Evolutionary conservation across 345 rosid species (phyloP).

Genomic region (Euphorbia peplus): DNA sequence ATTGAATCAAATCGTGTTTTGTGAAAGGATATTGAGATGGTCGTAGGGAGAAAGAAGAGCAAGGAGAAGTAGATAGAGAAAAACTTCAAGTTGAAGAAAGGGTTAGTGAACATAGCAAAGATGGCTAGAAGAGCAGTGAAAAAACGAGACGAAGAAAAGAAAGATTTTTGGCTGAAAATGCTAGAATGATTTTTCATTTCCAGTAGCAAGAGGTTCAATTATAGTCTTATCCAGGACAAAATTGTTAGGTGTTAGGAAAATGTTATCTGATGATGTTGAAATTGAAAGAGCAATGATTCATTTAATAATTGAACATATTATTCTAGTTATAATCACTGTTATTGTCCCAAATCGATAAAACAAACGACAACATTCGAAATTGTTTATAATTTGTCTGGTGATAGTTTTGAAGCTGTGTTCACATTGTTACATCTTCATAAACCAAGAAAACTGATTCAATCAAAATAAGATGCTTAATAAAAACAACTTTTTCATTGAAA

Average conservation of each 20-base stretch:
- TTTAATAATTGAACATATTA: too few relatives aligned
- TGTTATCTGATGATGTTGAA: too few relatives aligned
- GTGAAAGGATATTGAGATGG: conserved; percentile 6
- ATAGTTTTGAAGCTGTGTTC: background rate
- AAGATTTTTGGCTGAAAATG: too few relatives aligned
- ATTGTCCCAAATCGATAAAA: background rate
- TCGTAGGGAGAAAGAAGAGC: background rate
- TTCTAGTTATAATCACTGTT: background rate
- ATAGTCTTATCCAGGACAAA: too few relatives aligned
- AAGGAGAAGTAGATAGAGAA: background rate
- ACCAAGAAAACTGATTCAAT: background rate
- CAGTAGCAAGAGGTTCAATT: too few relatives aligned
- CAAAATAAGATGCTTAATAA: background rate
- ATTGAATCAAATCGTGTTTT: conserved; percentile 14
- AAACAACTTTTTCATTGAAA: background rate
- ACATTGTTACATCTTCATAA: background rate
- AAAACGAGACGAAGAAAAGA: background rate
- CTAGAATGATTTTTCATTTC: too few relatives aligned
- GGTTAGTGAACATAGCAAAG: background rate
- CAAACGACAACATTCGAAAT: background rate
- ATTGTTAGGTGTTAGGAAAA: background rate
- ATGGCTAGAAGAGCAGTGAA: background rate
- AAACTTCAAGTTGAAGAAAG: background rate
- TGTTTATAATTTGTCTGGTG: background rate
- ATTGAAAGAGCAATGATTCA: too few relatives aligned